Percentiles rank a stretch among this genome's conserved stretches.
Evolutionary conservation across 768 basidiomycete genomes (phyloP).

Genomic region (Lactarius vividus): DNA sequence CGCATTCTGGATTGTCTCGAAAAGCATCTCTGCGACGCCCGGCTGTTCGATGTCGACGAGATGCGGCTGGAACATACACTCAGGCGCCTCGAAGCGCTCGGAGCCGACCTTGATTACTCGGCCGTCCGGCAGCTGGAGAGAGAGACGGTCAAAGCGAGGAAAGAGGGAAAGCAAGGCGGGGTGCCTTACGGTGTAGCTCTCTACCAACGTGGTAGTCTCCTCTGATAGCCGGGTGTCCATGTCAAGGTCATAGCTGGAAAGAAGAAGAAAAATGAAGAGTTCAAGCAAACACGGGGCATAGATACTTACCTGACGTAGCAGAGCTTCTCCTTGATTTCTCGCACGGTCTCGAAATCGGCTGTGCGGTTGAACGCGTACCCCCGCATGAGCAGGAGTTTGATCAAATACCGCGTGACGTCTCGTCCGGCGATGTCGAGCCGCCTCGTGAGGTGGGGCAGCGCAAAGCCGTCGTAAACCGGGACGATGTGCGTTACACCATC

Average conservation of each 20-base stretch:
- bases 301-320: constrained; percentile 85
- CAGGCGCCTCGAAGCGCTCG: constrained; percentile 97
- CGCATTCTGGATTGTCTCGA: constrained; percentile 90
- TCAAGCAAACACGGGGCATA: too few relatives aligned
- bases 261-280: not conserved
- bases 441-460: constrained; percentile 90
- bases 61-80: constrained; percentile 99
- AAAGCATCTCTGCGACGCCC: constrained; percentile 97
- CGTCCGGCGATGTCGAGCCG: constrained; percentile 97
- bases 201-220: constrained; percentile 94
- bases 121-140: constrained; percentile 75
- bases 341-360: constrained; percentile 98
- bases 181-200: constrained; percentile 79
- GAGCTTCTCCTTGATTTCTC: constrained; percentile 98
- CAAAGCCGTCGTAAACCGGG: constrained; percentile 96
- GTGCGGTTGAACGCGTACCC: constrained; percentile 99
- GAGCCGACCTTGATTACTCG: constrained; percentile 96
- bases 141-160: constrained; percentile 39
- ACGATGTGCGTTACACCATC: constrained; percentile 99
- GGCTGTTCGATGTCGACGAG: constrained; percentile 96
- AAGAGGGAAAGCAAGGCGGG: not conserved
- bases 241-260: constrained; percentile 87
- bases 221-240: constrained; percentile 90
- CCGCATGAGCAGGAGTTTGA: constrained; percentile 99
- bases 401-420: constrained; percentile 97